Conservation (phyloP, 225 moss, liverwort and hornwort species). For the Bryoerythrophyllum caledonicum region DNA sequence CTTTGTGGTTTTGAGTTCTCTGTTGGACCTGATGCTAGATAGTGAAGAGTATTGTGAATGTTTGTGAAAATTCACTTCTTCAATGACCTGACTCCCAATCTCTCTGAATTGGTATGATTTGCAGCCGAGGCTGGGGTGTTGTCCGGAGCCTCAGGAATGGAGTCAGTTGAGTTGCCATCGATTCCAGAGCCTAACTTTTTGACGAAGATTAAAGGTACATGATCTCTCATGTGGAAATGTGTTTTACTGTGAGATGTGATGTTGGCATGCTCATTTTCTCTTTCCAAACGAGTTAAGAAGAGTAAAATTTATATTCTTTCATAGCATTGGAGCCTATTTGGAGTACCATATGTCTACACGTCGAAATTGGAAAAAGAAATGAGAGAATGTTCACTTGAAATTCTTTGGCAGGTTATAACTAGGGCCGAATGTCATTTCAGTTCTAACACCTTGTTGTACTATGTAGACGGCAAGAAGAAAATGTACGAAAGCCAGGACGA, state of each 20-base stretch:
- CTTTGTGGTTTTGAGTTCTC: neutral
- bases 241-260: neutral
- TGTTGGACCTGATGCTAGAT: neutral
- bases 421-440: neutral
- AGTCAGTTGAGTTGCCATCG: constrained; percentile 67
- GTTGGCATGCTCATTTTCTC: neutral
- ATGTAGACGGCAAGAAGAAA: constrained; percentile 68
- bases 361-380: too few species aligned
- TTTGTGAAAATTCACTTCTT: neutral
- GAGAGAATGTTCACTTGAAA: too few species aligned
- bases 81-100: constrained; percentile 14
- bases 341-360: too few species aligned
- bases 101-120: constrained; percentile 12
- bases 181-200: constrained; percentile 59
- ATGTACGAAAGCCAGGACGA: constrained; percentile 82
- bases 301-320: too few species aligned
- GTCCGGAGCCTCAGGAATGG: constrained; percentile 74
- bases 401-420: neutral
- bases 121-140: constrained; percentile 83
- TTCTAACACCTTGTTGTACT: constrained; percentile 11
- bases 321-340: too few species aligned
- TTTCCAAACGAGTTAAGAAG: too few species aligned
- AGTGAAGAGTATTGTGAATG: neutral
- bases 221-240: constrained; percentile 1
- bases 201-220: constrained; percentile 66